Percentiles rank a stretch among this genome's conserved stretches.
Evolutionary conservation across 2,329 filamentous ascomycete species (phyloP).

Genomic region (Nannizziopsis barbatae): DNA sequence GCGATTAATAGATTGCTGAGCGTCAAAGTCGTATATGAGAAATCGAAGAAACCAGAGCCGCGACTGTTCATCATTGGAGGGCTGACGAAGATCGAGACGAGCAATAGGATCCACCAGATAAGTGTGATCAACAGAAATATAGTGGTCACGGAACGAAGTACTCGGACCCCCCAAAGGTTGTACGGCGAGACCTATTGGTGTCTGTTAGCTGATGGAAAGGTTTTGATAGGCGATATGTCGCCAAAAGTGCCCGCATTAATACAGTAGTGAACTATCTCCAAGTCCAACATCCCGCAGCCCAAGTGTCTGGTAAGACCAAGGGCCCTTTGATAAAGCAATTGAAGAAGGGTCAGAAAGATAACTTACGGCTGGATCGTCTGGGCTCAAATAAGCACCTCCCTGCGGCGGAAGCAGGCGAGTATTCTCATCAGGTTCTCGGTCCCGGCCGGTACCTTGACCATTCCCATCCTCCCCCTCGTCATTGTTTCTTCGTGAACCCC

Average conservation of each 20-base stretch:
- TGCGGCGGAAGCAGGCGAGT: conserved; percentile 57
- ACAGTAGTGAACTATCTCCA: too few species aligned
- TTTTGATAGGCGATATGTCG: background rate
- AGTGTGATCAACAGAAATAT: conserved; percentile 65
- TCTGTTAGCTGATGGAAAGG: background rate
- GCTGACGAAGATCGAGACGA: conserved; percentile 85
- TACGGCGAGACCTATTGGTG: conserved; percentile 61
- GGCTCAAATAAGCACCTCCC: conserved; percentile 55
- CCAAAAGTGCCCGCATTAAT: too few species aligned
- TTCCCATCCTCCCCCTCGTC: conserved; percentile 4
- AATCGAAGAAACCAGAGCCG: conserved; percentile 86
- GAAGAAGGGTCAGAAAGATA: background rate
- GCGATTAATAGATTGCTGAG: conserved; percentile 63
- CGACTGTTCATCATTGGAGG: conserved; percentile 75
- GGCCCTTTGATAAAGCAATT: too few species aligned
- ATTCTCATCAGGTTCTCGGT: conserved; percentile 45
- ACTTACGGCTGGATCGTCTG: conserved; percentile 68
- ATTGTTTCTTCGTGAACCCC: conserved; percentile 13
- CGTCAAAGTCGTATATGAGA: conserved; percentile 70
- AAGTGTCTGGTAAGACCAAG: too few species aligned
- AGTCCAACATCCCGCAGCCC: too few species aligned
- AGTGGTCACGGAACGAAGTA: conserved; percentile 66
- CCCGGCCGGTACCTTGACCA: background rate
- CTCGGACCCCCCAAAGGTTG: conserved; percentile 83
- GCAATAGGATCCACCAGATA: conserved; percentile 81